phyloP scores from a whole-genome alignment of 2,329 filamentous ascomycete genomes.

The Bipolaris zeicola region DNA sequence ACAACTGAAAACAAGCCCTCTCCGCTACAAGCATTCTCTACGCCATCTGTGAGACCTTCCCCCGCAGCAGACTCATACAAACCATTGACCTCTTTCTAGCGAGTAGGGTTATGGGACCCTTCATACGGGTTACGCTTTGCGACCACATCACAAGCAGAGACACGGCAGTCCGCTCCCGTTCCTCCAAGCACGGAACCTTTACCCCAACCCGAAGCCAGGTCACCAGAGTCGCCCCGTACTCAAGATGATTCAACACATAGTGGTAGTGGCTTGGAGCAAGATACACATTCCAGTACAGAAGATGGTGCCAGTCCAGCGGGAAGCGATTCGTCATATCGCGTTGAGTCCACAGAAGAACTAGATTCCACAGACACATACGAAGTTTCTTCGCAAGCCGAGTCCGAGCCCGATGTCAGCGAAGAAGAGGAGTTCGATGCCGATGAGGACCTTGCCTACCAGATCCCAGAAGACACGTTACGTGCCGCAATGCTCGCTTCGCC shows the following conservation, averaged over 20 bases:
- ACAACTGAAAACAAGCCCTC: background rate
- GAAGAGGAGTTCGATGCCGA: slow-evolving; percentile 27
- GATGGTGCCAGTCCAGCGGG: background rate
- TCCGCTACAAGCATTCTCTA: background rate
- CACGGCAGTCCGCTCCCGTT: background rate
- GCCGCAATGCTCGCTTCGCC: slow-evolving; percentile 39
- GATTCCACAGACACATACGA: background rate
- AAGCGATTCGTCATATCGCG: background rate
- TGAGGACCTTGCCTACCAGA: slow-evolving; percentile 38
- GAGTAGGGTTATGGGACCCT: slow-evolving; percentile 9
- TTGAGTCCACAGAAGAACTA: background rate
- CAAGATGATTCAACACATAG: background rate
- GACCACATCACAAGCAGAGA: slow-evolving; percentile 3
- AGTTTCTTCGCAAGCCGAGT: slow-evolving; percentile 3
- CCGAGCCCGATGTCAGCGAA: slow-evolving; percentile 6
- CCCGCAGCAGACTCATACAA: background rate
- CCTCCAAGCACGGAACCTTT: background rate
- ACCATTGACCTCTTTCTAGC: slow-evolving; percentile 1
- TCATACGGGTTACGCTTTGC: slow-evolving; percentile 18
- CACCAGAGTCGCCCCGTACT: background rate
- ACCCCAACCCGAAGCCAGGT: background rate
- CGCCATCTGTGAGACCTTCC: slow-evolving; percentile 3
- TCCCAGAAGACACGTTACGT: slow-evolving; percentile 35
- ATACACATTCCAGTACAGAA: background rate
- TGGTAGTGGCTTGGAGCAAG: background rate